Conservation (phyloP, 345 rosid species). For the Populus nigra region DNA sequence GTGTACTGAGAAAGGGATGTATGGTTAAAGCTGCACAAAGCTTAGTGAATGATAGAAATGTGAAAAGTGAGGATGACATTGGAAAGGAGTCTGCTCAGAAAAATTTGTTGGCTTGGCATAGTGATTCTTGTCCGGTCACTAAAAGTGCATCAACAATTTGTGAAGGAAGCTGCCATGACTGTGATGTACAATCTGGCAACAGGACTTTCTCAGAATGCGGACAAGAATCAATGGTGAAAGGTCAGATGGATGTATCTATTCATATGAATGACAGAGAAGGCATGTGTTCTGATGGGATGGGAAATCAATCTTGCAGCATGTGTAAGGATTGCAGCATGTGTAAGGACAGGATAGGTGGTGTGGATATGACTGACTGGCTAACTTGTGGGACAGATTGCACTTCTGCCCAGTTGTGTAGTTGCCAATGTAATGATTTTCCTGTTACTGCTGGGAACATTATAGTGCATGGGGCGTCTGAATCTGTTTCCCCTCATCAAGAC, state of each 20-base stretch:
- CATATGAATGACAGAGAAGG: conserved; percentile 21
- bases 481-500: conserved; percentile 38
- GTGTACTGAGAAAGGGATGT: conserved; percentile 70
- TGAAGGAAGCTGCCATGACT: conserved; percentile 33
- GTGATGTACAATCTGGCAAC: conserved; percentile 37
- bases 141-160: conserved; percentile 44
- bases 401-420: conserved; percentile 25
- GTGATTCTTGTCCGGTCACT: conserved; percentile 32
- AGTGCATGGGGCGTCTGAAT: conserved; percentile 22
- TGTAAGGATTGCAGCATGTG: conserved; percentile 19
- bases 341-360: conserved; percentile 13
- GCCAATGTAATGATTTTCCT: conserved; percentile 15
- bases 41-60: conserved; percentile 28
- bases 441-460: conserved; percentile 27
- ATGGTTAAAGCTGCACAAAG: conserved; percentile 54
- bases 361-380: conserved; percentile 18
- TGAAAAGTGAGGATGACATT: conserved; percentile 16
- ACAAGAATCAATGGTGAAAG: conserved; percentile 17
- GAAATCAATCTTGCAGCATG: conserved; percentile 17
- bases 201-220: conserved; percentile 32
- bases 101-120: conserved; percentile 16
- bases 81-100: conserved; percentile 20
- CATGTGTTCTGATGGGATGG: conserved; percentile 19
- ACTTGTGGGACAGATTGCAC: conserved; percentile 28
- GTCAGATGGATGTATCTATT: conserved; percentile 25